Evolutionary conservation across 331 rosid species (phyloP).

Genomic region (Quercus tomentella): DNA sequence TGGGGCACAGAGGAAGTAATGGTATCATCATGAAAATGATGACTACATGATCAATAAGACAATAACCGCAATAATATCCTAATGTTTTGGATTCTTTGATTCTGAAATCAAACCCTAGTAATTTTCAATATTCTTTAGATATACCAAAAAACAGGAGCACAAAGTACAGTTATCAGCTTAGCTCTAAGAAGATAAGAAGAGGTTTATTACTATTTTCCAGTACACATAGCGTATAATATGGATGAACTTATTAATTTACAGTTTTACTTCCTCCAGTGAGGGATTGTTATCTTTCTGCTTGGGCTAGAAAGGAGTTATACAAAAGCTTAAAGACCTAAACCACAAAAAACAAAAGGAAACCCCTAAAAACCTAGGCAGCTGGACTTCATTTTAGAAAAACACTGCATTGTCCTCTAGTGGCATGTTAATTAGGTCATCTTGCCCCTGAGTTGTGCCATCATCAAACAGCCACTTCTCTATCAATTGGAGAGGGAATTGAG

Average conservation of each 20-base stretch:
- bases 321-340: neutral
- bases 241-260: constrained; percentile 13
- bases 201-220: neutral
- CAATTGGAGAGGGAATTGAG: constrained; percentile 57
- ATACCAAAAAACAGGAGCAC: neutral
- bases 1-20: too few relatives aligned
- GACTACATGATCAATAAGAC: neutral
- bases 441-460: constrained; percentile 50
- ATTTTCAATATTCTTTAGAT: neutral
- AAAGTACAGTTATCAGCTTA: neutral
- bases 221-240: neutral
- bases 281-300: constrained; percentile 5
- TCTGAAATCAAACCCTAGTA: neutral
- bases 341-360: neutral
- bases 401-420: constrained; percentile 41
- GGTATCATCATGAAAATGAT: neutral
- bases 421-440: constrained; percentile 54
- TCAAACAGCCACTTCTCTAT: constrained; percentile 88
- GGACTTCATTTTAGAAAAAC: constrained; percentile 30
- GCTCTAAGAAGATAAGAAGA: neutral
- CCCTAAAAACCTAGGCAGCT: neutral
- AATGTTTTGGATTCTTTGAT: neutral
- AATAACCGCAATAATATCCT: neutral
- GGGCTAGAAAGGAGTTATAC: neutral
- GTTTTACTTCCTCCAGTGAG: neutral